Conservation (phyloP, 164 flowering plant species). For the Aristolochia fimbriata region DNA sequence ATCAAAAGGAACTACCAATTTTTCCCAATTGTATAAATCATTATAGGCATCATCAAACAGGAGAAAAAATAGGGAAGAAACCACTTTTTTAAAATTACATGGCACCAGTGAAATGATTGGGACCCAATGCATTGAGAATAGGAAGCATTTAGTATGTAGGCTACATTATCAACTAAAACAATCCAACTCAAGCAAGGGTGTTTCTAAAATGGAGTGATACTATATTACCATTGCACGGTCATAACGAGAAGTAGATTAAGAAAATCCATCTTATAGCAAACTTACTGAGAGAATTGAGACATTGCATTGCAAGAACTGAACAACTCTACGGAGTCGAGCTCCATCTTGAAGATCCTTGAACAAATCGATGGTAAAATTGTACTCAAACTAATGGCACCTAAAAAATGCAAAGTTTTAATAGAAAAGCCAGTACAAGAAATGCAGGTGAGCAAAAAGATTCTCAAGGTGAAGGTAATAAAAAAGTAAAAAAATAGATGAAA, state of each 20-base stretch:
- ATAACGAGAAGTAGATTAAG: not conserved
- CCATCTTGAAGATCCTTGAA: conserved; percentile 89
- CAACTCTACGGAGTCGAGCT: conserved; percentile 74
- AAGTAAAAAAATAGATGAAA: not conserved
- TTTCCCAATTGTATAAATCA: conserved; percentile 34
- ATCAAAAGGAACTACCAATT: conserved; percentile 74
- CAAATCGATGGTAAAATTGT: conserved; percentile 61
- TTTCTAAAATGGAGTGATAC: too few relatives aligned
- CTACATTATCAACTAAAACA: too few relatives aligned
- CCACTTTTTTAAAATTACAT: not conserved
- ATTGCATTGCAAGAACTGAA: conserved; percentile 62
- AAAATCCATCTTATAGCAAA: conserved; percentile 1
- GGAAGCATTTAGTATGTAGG: too few relatives aligned
- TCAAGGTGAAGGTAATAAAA: not conserved
- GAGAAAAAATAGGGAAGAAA: not conserved
- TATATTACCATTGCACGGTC: too few relatives aligned
- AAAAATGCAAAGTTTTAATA: conserved; percentile 8
- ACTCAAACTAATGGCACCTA: conserved; percentile 73
- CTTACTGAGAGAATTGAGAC: conserved; percentile 72
- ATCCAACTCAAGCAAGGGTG: too few relatives aligned
- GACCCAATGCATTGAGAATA: too few relatives aligned
- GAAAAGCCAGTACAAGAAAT: not conserved
- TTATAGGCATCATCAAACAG: too few relatives aligned
- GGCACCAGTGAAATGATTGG: not conserved
- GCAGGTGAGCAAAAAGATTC: not conserved